phyloP scores from a whole-genome alignment of 139 green algal genomes.

The Bryopsis sp. region DNA sequence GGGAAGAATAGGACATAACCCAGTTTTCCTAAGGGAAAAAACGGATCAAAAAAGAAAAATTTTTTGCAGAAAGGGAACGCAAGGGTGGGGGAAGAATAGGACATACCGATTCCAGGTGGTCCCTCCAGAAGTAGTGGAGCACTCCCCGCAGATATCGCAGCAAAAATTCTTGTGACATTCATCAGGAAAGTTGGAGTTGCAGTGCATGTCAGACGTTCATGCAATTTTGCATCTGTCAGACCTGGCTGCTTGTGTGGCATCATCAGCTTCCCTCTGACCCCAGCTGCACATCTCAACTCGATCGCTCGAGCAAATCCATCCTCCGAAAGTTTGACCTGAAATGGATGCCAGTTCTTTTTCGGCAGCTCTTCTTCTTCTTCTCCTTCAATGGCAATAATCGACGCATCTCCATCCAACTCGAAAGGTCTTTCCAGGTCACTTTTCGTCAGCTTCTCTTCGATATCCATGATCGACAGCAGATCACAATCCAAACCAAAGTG shows the following conservation, averaged over 20 bases:
- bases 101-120: slow-evolving; percentile 20
- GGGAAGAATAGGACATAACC: no score
- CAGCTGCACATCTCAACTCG: neutral
- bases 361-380: no score
- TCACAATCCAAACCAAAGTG: no score
- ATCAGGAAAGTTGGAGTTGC: neutral
- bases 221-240: neutral
- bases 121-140: slow-evolving; percentile 25
- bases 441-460: no score
- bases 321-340: neutral
- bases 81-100: no score
- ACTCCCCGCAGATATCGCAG: neutral
- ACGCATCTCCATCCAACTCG: no score
- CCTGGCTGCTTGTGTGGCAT: neutral
- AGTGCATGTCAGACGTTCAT: neutral
- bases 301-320: neutral
- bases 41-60: no score
- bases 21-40: no score
- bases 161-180: neutral
- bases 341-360: neutral
- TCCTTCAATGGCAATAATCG: no score
- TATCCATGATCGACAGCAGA: no score
- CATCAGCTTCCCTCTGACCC: neutral
- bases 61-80: no score
- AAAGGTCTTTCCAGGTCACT: neutral